Base-by-base conservation (phyloP, 352 stramenopile genomes). In the Pythium folliculosum region DNA sequence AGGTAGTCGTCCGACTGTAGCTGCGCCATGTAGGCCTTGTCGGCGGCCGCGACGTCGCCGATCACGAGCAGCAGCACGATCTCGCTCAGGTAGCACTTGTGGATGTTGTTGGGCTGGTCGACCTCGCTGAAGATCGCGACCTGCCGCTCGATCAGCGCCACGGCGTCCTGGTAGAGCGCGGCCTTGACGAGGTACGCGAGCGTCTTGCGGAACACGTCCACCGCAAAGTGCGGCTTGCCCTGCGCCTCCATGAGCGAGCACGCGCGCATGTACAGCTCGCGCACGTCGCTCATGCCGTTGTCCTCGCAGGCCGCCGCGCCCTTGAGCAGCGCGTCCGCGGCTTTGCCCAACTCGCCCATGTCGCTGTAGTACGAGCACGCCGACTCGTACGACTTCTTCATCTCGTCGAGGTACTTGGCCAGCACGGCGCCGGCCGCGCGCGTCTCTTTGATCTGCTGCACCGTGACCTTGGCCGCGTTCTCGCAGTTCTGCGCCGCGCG, bases 281-380 rank as follows among this genome's bases (percentile, higher is more conserved):
- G 73, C n/a, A 88, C 70, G 60, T 87, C 76, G 23, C 77, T 69
- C 3, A 74, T 72, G 19, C 78, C 75, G 17, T 82, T 69, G 14
- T 82, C 77, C 48, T 90, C 82, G 45, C 77, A 82, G 12, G 69
- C 70, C 23, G 77, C 62, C 1, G 82, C 86, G 45, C 72, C 82
- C 56, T 92, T 94, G 23, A 92, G 57, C 5, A 94, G 72, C 19
- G 84, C 85, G 25, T 94, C 86, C 0, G 84, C 82, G n/a, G 84
- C 84, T 67, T 94, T 94, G 23, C 86, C 86, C 22, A 94, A 69
- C 71, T 94, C 86, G 35, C 86, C 84, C 84, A 92, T 94, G 66
- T 94, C 86, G 55, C 81, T 78, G 52, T 92, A 94, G 53, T 84
- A 77, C 35, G 69, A 64, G 72, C 81, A 88, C 23, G 82, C 86